phyloP scores from a whole-genome alignment of 495 filamentous ascomycete genomes.

The Symbiotaphrina buchneri region DNA sequence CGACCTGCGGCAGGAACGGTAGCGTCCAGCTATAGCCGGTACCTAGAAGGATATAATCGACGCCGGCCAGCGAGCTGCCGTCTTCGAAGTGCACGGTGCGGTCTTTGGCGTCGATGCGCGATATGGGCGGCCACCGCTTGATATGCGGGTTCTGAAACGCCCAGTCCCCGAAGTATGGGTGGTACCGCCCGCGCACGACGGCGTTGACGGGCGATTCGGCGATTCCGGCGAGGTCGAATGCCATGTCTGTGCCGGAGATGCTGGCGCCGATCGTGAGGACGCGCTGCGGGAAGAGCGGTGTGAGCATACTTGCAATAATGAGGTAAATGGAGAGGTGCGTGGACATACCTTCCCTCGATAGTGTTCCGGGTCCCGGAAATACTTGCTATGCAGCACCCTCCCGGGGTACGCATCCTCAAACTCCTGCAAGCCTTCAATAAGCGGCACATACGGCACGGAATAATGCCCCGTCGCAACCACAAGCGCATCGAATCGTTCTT shows the following conservation, averaged over 20 bases:
- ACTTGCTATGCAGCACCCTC: neutral
- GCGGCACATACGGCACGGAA: neutral
- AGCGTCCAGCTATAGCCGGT: slow-evolving; percentile 33
- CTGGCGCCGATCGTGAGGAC: too few species aligned
- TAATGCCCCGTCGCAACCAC: neutral
- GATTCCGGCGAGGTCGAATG: too few species aligned
- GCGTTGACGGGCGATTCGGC: too few species aligned
- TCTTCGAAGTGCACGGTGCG: slow-evolving; percentile 23
- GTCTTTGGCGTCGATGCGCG: slow-evolving; percentile 19
- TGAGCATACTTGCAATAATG: neutral
- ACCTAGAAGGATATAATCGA: slow-evolving; percentile 33
- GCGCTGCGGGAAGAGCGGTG: neutral
- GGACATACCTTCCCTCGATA: neutral
- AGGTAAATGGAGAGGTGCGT: neutral
- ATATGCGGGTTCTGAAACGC: slow-evolving; percentile 27
- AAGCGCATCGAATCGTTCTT: neutral
- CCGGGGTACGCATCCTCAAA: neutral
- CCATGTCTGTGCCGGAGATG: too few species aligned
- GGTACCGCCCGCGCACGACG: slow-evolving; percentile 17
- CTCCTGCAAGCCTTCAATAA: neutral
- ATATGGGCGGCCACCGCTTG: slow-evolving; percentile 19
- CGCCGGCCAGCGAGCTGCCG: slow-evolving; percentile 19
- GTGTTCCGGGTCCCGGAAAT: neutral
- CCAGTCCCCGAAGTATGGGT: slow-evolving; percentile 25
- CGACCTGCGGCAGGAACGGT: slow-evolving; percentile 26